These are phyloP conservation scores for Phenoliferia sp. DNA, from an alignment of 1,284 basidiomycete species.

Conservation along the genomic window DNA sequence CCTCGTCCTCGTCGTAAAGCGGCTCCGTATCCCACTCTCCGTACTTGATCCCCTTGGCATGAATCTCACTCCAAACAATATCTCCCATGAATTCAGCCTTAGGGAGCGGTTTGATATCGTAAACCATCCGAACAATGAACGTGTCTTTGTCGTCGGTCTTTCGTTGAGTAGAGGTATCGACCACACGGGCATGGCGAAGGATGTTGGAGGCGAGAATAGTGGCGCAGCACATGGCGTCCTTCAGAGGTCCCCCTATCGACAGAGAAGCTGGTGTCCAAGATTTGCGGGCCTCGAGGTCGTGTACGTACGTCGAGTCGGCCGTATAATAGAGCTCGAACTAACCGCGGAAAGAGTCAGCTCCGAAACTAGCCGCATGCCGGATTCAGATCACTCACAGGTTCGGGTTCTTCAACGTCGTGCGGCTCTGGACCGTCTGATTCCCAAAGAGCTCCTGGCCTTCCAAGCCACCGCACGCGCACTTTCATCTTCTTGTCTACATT, in stretches of 20 bases:
- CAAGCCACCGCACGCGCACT: constrained; percentile 30
- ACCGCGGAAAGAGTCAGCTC: neutral
- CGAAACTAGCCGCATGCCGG: neutral
- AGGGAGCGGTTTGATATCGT: constrained; percentile 30
- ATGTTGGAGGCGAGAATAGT: constrained; percentile 16
- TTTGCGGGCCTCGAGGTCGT: constrained; percentile 15
- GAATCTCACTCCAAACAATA: constrained; percentile 26
- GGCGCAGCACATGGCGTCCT: constrained; percentile 23
- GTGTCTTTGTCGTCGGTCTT: neutral
- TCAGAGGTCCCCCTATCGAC: neutral
- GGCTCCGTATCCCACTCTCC: constrained; percentile 32
- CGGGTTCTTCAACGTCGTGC: constrained; percentile 9
- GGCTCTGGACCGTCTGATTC: constrained; percentile 21
- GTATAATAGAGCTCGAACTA: constrained; percentile 34
- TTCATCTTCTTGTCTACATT: constrained; percentile 15
- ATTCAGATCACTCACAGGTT: neutral
- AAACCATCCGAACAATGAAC: constrained; percentile 31
- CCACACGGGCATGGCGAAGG: constrained; percentile 10
- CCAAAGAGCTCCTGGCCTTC: constrained; percentile 28
- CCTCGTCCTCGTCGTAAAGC: constrained; percentile 14
- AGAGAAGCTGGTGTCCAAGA: neutral
- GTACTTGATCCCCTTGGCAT: constrained; percentile 7
- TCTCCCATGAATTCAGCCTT: constrained; percentile 31
- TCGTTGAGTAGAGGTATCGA: constrained; percentile 1
- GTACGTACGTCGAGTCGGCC: constrained; percentile 24